Conservation (phyloP, 768 basidiomycete genomes). For the Boletus pseudopeckii region DNA sequence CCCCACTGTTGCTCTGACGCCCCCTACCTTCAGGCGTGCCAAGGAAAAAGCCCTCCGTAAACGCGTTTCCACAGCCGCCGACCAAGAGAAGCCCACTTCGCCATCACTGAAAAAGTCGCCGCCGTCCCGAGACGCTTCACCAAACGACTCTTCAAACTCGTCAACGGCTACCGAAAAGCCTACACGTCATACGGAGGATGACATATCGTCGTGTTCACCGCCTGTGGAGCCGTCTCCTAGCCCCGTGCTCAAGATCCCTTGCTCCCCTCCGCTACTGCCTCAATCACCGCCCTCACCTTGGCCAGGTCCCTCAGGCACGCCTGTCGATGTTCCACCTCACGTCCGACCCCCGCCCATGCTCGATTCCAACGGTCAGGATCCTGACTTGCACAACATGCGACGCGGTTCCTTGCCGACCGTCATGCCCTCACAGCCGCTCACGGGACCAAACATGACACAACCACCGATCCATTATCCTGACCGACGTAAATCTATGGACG, state of each 20-base stretch:
- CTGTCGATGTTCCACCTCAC: conserved; percentile 22
- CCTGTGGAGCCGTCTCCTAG: conserved; percentile 5
- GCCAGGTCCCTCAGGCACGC: conserved; percentile 35
- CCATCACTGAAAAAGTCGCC: conserved; percentile 11
- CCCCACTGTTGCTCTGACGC: conserved; percentile 10
- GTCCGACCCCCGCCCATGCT: conserved; percentile 22
- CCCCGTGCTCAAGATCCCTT: conserved; percentile 24
- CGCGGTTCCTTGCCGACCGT: conserved; percentile 55
- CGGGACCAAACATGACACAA: conserved; percentile 33
- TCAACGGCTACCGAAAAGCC: conserved; percentile 42
- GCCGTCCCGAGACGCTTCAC: conserved; percentile 22
- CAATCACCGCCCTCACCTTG: conserved; percentile 18
- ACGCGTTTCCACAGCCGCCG: conserved; percentile 36
- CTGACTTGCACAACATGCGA: conserved; percentile 36
- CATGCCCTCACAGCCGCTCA: conserved; percentile 28
- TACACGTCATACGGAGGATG: conserved; percentile 22
- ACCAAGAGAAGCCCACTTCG: conserved; percentile 15
- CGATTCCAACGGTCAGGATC: conserved; percentile 23
- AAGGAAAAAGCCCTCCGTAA: conserved; percentile 73
- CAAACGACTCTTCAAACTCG: conserved; percentile 30
- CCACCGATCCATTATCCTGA: conserved; percentile 33
- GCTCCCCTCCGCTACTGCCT: conserved; percentile 16
- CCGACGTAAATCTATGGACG: conserved; percentile 40
- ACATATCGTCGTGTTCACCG: conserved; percentile 1
- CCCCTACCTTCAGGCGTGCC: conserved; percentile 54